These are phyloP conservation scores for Irpex sp. DNA, from an alignment of 1,284 basidiomycete genomes.

Conservation along the genomic window DNA sequence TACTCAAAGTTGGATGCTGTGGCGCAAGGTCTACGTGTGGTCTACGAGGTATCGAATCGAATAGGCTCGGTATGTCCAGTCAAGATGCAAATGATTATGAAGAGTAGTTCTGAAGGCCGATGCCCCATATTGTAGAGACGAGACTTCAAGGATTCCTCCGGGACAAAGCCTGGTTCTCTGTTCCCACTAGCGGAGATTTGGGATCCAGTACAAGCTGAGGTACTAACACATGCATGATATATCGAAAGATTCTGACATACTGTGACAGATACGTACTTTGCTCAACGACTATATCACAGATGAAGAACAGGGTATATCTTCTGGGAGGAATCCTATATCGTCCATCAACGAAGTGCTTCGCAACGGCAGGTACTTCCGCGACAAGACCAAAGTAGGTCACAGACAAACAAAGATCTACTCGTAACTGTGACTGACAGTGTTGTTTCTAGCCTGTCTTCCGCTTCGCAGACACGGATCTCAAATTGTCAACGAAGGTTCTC, in stretches of 20 bases:
- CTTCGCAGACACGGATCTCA: constrained; percentile 84
- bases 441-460: constrained; percentile 77
- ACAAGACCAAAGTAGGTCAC: constrained; percentile 67
- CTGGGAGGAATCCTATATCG: constrained; percentile 82
- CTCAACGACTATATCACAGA: constrained; percentile 91
- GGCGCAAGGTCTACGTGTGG: constrained; percentile 87
- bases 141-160: constrained; percentile 83
- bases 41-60: constrained; percentile 88
- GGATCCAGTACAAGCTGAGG: constrained; percentile 89
- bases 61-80: constrained; percentile 73
- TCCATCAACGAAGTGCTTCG: constrained; percentile 94
- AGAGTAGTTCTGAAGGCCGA: not conserved
- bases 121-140: constrained; percentile 51
- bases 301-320: constrained; percentile 75
- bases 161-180: constrained; percentile 63
- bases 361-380: constrained; percentile 75
- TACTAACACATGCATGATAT: constrained; percentile 27
- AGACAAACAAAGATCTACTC: not conserved
- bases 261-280: constrained; percentile 72
- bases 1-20: constrained; percentile 97
- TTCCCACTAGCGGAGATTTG: constrained; percentile 91
- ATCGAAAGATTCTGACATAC: not conserved
- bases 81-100: not conserved
- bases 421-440: not conserved
- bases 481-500: constrained; percentile 65